Evolutionary conservation across 1,284 basidiomycete genomes (phyloP).

Genomic region (Moesziomyces parantarcticus): DNA sequence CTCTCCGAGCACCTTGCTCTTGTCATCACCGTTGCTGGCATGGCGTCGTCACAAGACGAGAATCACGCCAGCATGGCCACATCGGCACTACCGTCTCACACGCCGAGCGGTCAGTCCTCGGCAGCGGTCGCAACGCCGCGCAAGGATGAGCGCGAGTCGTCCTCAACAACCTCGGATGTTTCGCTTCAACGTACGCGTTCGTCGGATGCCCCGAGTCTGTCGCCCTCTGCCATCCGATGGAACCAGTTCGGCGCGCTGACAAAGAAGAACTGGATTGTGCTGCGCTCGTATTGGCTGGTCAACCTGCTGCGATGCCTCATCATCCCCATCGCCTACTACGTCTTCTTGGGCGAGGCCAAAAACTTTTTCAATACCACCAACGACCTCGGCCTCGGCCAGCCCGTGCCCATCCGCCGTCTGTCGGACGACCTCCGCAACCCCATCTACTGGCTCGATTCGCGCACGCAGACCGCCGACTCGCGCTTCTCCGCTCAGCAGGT

Average conservation of each 20-base stretch:
- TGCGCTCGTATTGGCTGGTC: conserved; percentile 63
- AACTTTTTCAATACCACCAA: conserved; percentile 42
- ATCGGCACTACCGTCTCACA: conserved; percentile 4
- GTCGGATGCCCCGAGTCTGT: conserved; percentile 3
- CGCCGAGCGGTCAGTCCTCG: not conserved
- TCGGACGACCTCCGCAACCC: conserved; percentile 19
- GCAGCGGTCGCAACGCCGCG: conserved; percentile 8
- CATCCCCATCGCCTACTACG: conserved; percentile 76
- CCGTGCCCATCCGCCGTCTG: conserved; percentile 20
- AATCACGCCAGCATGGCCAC: conserved; percentile 1
- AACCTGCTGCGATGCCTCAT: conserved; percentile 77
- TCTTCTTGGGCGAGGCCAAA: conserved; percentile 74
- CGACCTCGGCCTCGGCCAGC: conserved; percentile 29
- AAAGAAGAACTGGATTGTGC: conserved; percentile 36
- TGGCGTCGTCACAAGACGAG: not conserved
- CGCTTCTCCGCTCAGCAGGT: conserved; percentile 72
- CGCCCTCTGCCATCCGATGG: conserved; percentile 22
- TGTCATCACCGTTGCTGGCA: not conserved
- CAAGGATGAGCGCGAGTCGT: conserved; percentile 15
- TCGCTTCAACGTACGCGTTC: conserved; percentile 14
- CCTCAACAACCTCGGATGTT: not conserved
- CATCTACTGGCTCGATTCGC: conserved; percentile 25
- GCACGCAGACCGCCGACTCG: conserved; percentile 72
- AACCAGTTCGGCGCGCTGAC: conserved; percentile 34
- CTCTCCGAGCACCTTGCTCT: not conserved